Conservation (phyloP, 225 moss, liverwort and hornwort species). For the Rhytidiadelphus loreus region DNA sequence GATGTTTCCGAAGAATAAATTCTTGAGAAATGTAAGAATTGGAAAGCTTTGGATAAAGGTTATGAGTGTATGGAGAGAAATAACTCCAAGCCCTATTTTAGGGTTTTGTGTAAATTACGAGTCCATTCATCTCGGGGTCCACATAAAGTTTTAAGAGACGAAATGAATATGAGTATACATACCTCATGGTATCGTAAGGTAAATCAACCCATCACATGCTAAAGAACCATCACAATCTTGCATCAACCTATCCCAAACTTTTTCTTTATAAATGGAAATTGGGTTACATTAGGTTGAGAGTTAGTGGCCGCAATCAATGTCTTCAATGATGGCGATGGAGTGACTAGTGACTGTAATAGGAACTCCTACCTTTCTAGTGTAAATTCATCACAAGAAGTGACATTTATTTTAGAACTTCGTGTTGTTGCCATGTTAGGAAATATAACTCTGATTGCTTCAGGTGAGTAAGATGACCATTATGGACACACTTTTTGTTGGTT, state of each 20-base stretch:
- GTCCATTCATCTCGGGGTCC: fast-evolving
- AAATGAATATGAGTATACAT: not conserved
- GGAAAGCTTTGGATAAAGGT: not conserved
- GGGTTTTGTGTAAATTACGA: not conserved
- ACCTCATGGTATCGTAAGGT: not conserved
- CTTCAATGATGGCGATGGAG: not conserved
- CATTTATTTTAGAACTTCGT: not conserved
- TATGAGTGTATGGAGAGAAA: no score
- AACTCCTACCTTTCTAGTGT: not conserved
- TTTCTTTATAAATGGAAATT: not conserved
- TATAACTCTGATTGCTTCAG: fast-evolving
- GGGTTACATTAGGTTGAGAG: not conserved
- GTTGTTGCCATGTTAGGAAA: fast-evolving
- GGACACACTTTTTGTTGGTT: not conserved
- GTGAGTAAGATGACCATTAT: not conserved
- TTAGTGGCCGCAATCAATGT: not conserved
- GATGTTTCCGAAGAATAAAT: not conserved
- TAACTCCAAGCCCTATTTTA: no score
- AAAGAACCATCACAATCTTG: not conserved
- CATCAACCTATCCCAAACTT: fast-evolving
- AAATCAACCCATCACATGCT: not conserved
- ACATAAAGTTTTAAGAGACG: fast-evolving
- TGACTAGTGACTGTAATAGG: fast-evolving
- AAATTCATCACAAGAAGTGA: not conserved
- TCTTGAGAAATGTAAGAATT: not conserved